phyloP scores from a whole-genome alignment of 164 flowering plant species.

The Chimonanthus salicifolius region DNA sequence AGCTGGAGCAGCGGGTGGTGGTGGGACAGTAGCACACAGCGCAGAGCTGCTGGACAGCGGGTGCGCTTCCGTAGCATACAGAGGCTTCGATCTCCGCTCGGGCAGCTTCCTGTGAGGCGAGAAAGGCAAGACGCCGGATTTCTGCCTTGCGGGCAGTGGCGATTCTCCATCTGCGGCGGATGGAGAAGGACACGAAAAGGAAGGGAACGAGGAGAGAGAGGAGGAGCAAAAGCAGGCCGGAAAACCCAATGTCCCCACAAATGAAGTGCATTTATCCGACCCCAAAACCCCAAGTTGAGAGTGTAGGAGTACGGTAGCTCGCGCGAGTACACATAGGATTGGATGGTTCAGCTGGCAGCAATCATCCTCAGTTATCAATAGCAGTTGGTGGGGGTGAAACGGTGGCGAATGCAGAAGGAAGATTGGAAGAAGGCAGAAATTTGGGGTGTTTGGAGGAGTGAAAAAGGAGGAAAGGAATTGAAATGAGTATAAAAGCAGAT shows the following conservation, averaged over 20 bases:
- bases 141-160: conserved; percentile 48
- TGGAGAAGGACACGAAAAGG: conserved; percentile 18
- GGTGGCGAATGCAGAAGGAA: not conserved
- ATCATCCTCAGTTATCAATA: not conserved
- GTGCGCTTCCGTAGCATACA: conserved; percentile 15
- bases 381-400: not conserved
- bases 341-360: not conserved
- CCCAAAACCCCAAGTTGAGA: not conserved
- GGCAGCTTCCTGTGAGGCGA: conserved; percentile 62
- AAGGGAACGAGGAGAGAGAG: conserved; percentile 21
- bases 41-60: conserved; percentile 27
- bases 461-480: not conserved
- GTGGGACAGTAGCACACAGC: conserved; percentile 61
- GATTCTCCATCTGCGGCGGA: conserved; percentile 54
- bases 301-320: not conserved
- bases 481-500: too few species aligned
- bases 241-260: conserved; percentile 60
- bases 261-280: conserved; percentile 50
- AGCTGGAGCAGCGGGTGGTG: conserved; percentile 60
- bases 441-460: not conserved
- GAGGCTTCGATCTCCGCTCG: conserved; percentile 60
- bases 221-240: conserved; percentile 24
- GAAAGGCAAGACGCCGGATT: conserved; percentile 46
- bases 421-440: not conserved
- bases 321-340: not conserved